Evolutionary conservation across 1,284 basidiomycete genomes (phyloP).

Genomic region (Trametes versicolor): DNA sequence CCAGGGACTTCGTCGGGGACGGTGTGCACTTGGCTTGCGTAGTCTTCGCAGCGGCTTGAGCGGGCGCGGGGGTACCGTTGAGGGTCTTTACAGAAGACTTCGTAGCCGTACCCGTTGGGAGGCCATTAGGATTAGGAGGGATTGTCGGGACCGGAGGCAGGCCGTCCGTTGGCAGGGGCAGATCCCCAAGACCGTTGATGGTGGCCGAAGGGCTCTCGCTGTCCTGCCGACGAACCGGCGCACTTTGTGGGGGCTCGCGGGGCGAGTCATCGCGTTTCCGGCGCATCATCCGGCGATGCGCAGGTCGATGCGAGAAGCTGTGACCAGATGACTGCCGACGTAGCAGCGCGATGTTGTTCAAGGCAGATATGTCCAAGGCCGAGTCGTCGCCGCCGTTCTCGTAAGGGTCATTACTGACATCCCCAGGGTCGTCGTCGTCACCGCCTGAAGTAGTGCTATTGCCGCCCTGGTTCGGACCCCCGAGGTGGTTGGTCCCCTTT

Average conservation of each 20-base stretch:
- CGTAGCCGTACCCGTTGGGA: conserved; percentile 20
- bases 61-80: conserved; percentile 42
- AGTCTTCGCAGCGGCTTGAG: conserved; percentile 43
- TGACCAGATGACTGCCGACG: not conserved
- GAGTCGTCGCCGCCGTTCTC: conserved; percentile 24
- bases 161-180: conserved; percentile 24
- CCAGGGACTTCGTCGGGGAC: conserved; percentile 49
- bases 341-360: conserved; percentile 13
- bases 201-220: not conserved
- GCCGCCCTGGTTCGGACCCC: conserved; percentile 35
- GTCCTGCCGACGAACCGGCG: conserved; percentile 16
- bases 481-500: conserved; percentile 42
- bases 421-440: conserved; percentile 19
- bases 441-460: conserved; percentile 24
- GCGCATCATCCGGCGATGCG: conserved; percentile 37
- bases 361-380: conserved; percentile 20
- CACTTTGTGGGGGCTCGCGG: not conserved
- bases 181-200: not conserved
- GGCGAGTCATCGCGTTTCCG: conserved; percentile 7
- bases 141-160: conserved; percentile 26
- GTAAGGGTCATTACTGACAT: conserved; percentile 27
- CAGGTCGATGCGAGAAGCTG: not conserved
- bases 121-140: conserved; percentile 19
- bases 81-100: conserved; percentile 30
- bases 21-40: conserved; percentile 44